Percentiles rank a stretch among this genome's conserved stretches.
phyloP scores from a whole-genome alignment of 257 asterid genomes.

The Coffea eugenioides region DNA sequence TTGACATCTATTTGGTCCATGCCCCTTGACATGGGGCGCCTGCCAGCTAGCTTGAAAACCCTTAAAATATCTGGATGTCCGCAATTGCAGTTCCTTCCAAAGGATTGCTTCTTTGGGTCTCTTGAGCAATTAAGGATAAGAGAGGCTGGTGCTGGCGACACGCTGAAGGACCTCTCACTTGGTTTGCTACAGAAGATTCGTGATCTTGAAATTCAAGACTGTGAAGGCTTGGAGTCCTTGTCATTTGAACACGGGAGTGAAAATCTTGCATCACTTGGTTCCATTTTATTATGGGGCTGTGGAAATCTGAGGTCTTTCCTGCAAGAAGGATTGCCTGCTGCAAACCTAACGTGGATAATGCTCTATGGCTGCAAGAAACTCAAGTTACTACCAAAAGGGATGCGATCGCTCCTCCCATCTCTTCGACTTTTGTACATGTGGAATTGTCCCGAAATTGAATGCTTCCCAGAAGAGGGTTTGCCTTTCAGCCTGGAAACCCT shows the following conservation, averaged over 20 bases:
- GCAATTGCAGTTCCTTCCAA: not conserved
- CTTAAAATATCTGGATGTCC: not conserved
- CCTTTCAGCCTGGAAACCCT: constrained; percentile 1
- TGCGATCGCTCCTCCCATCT: constrained; percentile 15
- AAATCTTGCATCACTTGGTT: not conserved
- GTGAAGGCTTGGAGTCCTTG: not conserved
- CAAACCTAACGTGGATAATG: not conserved
- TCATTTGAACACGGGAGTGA: not conserved
- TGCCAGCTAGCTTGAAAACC: not conserved
- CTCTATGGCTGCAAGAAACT: not conserved
- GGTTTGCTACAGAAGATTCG: not conserved
- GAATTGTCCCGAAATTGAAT: not conserved
- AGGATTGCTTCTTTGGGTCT: not conserved
- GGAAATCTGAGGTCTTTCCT: not conserved
- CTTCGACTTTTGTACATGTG: accelerated
- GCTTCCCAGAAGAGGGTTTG: constrained; percentile 17
- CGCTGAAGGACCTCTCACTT: not conserved
- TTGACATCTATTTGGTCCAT: not conserved
- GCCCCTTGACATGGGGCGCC: not conserved
- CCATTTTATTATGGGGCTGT: not conserved
- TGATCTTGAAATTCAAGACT: accelerated
- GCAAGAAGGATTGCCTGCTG: not conserved
- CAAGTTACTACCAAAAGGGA: constrained; percentile 3
- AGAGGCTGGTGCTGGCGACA: not conserved
- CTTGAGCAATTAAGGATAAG: not conserved